These are phyloP conservation scores for Coffea canephora DNA, from an alignment of 257 asterid genomes.

Conservation along the genomic window DNA sequence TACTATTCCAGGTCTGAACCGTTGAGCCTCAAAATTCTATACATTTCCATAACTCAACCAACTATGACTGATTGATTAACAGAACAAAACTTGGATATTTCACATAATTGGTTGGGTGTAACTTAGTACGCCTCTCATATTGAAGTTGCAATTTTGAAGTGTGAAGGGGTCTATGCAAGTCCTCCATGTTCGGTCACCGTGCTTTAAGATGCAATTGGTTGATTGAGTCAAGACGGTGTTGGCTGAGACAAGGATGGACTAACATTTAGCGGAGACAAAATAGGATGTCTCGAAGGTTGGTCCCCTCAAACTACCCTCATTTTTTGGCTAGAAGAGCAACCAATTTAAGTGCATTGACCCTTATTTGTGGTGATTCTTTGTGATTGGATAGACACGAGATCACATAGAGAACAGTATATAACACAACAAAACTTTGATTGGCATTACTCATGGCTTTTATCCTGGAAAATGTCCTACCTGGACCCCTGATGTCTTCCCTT, in stretches of 20 bases:
- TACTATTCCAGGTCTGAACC: neutral
- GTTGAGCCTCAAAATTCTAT: too few species aligned
- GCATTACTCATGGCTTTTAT: constrained; percentile 10
- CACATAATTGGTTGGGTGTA: too few species aligned
- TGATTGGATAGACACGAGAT: constrained; percentile 16
- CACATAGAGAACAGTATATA: constrained; percentile 11
- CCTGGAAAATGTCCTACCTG: constrained; percentile 14
- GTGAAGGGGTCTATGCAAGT: neutral
- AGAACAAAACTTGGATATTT: neutral
- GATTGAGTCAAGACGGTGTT: constrained; percentile 18
- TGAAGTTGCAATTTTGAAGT: neutral
- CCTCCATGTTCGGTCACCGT: neutral
- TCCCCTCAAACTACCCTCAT: constrained; percentile 48
- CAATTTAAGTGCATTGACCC: constrained; percentile 13
- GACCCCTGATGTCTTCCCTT: constrained; percentile 18
- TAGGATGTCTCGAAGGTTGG: constrained; percentile 47
- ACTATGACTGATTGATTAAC: neutral
- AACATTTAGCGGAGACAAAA: constrained; percentile 51
- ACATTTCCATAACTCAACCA: neutral
- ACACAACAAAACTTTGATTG: constrained; percentile 31
- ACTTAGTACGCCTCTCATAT: neutral
- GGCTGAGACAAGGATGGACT: constrained; percentile 27
- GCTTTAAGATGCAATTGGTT: constrained; percentile 4
- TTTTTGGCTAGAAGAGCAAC: neutral
- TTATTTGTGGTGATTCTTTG: constrained; percentile 31